phyloP scores from a whole-genome alignment of 768 basidiomycete species.

The Mycena vitilis region DNA sequence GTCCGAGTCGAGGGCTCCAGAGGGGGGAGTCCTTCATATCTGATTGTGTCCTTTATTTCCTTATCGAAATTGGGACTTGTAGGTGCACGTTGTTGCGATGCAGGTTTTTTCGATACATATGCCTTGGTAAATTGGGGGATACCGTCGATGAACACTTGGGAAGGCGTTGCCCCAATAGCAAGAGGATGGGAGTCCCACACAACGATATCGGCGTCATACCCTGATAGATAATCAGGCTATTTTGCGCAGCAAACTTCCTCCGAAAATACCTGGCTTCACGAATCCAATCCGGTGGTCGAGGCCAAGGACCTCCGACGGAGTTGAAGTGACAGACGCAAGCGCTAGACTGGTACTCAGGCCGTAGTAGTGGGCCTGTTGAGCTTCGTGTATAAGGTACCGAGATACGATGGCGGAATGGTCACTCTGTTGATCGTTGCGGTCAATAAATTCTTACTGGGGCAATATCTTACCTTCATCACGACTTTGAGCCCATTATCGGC shows the following conservation, averaged over 20 bases:
- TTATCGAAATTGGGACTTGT: conserved; percentile 69
- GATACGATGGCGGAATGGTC: conserved; percentile 74
- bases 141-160: conserved; percentile 89
- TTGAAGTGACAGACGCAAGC: conserved; percentile 75
- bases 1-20: conserved; percentile 56
- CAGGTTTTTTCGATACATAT: conserved; percentile 62
- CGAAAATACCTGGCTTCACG: conserved; percentile 60
- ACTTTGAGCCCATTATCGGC: conserved; percentile 76
- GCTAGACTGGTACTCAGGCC: conserved; percentile 76
- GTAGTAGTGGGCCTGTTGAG: conserved; percentile 81
- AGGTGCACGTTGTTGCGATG: conserved; percentile 62
- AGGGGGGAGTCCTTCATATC: conserved; percentile 76
- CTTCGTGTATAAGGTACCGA: conserved; percentile 80
- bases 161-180: conserved; percentile 79
- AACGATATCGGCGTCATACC: conserved; percentile 82
- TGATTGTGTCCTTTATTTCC: conserved; percentile 64
- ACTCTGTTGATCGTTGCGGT: conserved; percentile 52
- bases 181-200: conserved; percentile 86
- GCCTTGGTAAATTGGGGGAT: conserved; percentile 73
- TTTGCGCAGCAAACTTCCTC: not conserved
- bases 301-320: conserved; percentile 77
- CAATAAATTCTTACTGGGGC: not conserved
- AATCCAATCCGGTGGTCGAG: conserved; percentile 82
- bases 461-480: conserved; percentile 72
- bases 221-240: conserved; percentile 41